Evolutionary conservation across 2,329 filamentous ascomycete species (phyloP), one percentile per base, ranked within the genome.

Genomic region (Colletotrichum lindemuthianum): DNA sequence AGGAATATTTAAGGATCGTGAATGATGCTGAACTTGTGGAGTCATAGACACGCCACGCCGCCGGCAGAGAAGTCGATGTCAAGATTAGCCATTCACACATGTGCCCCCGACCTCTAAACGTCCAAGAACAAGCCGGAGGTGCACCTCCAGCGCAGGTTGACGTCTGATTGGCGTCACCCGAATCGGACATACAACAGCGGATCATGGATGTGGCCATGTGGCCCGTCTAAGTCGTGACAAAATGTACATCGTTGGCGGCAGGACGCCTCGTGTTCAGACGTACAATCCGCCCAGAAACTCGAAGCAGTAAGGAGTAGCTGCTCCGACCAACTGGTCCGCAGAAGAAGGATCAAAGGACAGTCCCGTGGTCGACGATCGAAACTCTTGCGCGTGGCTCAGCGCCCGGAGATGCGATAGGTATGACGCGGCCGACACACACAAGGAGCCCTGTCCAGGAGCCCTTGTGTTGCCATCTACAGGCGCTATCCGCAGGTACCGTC

Each of bases 91-190:
- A 43, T 36, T 12, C 10, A 8, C 3, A n/a, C 32, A 12, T 11
- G 6, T 43, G 0, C 16, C 41, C 13, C 43, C 16, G 41, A 51
- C 24, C 32, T 51, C 54, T 10, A 24, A 44, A 24, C 24, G 12
- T 51, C 54, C 10, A 34, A 39, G 24, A 10, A 48, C 15, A 12
- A 13, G 11, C 8, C n/a, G 2, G 7, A 43, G 11, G 7, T 47
- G 24, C 36, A 53, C 8, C 9, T 36, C 12, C 15, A 37, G 0
- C 8, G 24, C 9, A 4, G 4, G 34, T 43, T 59, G 55, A 63
- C 60, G 60, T 63, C 9, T 48, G 7, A 37, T 2, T 63, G 11
- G 41, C 60, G 60, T 63, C 60, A 63, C 43, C 15, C 24, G 37
- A 43, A 36, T 16, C 8, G 36, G 43, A 39, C 33, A 11, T 37